phyloP scores from a whole-genome alignment of 805 yeast genomes.

The Starmerella apis region DNA sequence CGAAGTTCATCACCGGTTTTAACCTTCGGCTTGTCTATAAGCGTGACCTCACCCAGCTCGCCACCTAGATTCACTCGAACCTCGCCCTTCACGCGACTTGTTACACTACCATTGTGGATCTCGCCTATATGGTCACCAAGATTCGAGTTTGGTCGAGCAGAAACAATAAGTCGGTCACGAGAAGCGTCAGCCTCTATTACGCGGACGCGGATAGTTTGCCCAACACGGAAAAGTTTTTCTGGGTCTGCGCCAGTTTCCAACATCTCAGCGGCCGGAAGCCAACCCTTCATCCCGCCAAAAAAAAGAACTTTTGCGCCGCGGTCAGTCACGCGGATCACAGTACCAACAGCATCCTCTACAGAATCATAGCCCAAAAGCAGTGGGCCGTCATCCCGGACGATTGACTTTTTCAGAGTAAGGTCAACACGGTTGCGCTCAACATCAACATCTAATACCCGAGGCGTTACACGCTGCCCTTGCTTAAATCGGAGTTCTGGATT shows the following conservation, averaged over 20 bases:
- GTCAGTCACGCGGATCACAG: conserved; percentile 59
- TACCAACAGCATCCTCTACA: conserved; percentile 54
- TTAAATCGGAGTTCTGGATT: conserved; percentile 91
- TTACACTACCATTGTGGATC: conserved; percentile 33
- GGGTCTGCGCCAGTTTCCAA: conserved; percentile 79
- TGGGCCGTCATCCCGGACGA: conserved; percentile 45
- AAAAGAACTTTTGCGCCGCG: conserved; percentile 77
- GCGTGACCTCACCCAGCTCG: conserved; percentile 56
- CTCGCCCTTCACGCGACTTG: conserved; percentile 67
- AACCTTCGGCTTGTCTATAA: conserved; percentile 12
- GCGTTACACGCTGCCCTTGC: conserved; percentile 70
- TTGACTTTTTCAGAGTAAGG: conserved; percentile 72
- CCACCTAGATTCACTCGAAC: conserved; percentile 51
- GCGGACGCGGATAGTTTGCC: conserved; percentile 73
- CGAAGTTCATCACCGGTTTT: conserved; percentile 54
- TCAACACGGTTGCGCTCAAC: conserved; percentile 39
- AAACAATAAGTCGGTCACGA: conserved; percentile 50
- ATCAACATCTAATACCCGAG: conserved; percentile 32
- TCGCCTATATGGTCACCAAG: conserved; percentile 11
- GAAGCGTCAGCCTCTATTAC: conserved; percentile 48
- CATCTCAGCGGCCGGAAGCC: conserved; percentile 76
- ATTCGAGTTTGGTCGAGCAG: conserved; percentile 28
- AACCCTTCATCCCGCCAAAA: conserved; percentile 68
- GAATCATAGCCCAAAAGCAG: conserved; percentile 40
- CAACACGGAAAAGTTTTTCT: conserved; percentile 63